Evolutionary conservation across 2,329 filamentous ascomycete species (phyloP), one percentile per base, ranked within the genome.

Genomic region (Elsinoe arachidis): DNA sequence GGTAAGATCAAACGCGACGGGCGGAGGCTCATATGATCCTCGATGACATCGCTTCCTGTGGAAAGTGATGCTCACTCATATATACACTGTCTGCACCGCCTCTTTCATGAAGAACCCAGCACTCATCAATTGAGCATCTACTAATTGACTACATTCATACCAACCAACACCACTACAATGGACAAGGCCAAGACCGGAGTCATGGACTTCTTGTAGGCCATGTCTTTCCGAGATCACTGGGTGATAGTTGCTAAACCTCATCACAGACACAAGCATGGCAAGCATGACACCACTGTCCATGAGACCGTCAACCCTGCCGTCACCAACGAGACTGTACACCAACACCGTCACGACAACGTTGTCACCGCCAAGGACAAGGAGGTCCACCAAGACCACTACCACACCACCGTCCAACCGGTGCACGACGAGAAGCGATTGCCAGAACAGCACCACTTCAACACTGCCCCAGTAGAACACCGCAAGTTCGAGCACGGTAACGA

Each of bases 371-470:
- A 88, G 23, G 83, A 88, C 66, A 80, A 80, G 63, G 85, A 88
- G 64, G 74, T 87, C 3, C 84, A 88, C 66, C 85, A 87, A 41
- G 82, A 88, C 59, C 85, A 88, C 64, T 82, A 87, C 68, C 84
- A 88, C 68, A 86, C 83, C 47, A 83, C 82, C 0, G 72, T 87
- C 0, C 84, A 87, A 68, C 84, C 84, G 0, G 70, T 87, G 19
- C 55, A 73, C 12, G 73, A 80, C 61, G 51, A 49, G 26, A 55
- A 61, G 60, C 75, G 76, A 9, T 69, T 79, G 0, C 81, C 84
- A 0, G 85, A 87, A 70, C 72, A 83, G 68, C 85, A 88, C 66
- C 72, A 74, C 17, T 79, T 85, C 68, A 81, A 84, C 37, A 66
- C 84, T 14, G 72, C 74, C 1, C 76, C 76, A 1, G 79, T 85